Evolutionary conservation across 2,329 filamentous ascomycete genomes (phyloP), one percentile per base, ranked within the genome.

Genomic region (Stachybotrys echinatus): DNA sequence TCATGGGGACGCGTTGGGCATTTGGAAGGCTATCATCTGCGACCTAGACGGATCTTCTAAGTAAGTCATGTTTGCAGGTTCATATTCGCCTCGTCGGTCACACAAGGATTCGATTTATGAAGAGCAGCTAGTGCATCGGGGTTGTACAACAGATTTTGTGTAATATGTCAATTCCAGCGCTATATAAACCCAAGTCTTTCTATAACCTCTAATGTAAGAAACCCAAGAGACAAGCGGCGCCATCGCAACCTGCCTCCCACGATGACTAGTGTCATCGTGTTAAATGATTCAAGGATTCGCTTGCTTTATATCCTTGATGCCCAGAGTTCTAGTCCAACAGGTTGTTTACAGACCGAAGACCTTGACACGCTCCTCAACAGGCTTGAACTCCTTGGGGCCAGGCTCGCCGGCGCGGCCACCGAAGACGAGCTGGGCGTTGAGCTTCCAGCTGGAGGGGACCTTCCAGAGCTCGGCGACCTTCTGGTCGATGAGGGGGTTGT

Each of bases 341-440:
- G 42, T 39, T 42, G 44, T 52, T 63, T 69, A 80, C 51, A 74
- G 74, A 50, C 80, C 83, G 60, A 75, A 84, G 58, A 80, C 72
- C 81, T 84, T 87, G 63, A 88, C 74, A 60, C 82, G 77, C 65
- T 87, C 78, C 67, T 87, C 81, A 23, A 89, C 58, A 22, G 84
- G 79, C 64, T 76, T 69, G 66, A 83, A 84, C 17, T 72, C 65
- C 80, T 92, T 91, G 66, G 83, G 76, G 14, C 73, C 77, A 6
- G 84, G 67, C 54, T 76, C 74, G 45, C 68, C 80, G 19, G 74
- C 75, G 48, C 74, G 76, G 54, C 78, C 81, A 56, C 89, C 89
- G 69, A 96, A 94, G 61, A 95, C 90, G 57, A 96, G 75, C 78
- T 95, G 89, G 21, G 88, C 85, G 64, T 85, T 82, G 56, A 95